Conservation (phyloP, 495 filamentous ascomycete species). For the Aspergillus mulundensis region DNA sequence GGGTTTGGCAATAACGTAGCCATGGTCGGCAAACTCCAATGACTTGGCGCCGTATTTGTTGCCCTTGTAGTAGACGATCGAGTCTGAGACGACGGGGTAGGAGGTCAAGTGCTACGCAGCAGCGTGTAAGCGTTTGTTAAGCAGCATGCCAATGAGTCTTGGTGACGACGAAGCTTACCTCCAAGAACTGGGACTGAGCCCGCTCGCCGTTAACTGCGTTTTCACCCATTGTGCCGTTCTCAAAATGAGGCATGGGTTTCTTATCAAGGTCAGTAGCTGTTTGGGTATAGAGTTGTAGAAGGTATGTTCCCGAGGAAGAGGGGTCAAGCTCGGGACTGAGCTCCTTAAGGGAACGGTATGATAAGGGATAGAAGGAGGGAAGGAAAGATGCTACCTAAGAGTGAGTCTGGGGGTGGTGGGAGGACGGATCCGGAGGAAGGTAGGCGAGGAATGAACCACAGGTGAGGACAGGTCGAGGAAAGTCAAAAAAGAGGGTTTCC, state of each 20-base stretch:
- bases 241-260: slow-evolving; percentile 42
- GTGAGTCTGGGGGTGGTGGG: slow-evolving; percentile 1
- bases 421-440: slow-evolving; percentile 11
- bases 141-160: slow-evolving; percentile 1
- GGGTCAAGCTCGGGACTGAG: not conserved
- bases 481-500: slow-evolving; percentile 6
- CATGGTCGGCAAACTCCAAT: slow-evolving; percentile 62
- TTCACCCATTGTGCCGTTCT: slow-evolving; percentile 41
- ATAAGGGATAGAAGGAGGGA: not conserved
- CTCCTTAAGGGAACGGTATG: not conserved
- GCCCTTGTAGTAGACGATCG: slow-evolving; percentile 69
- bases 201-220: slow-evolving; percentile 63
- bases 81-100: slow-evolving; percentile 81
- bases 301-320: not conserved
- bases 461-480: slow-evolving; percentile 6
- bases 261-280: slow-evolving; percentile 3
- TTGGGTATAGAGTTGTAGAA: not conserved
- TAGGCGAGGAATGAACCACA: slow-evolving; percentile 12
- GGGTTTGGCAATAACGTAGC: slow-evolving; percentile 68
- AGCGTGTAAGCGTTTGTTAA: slow-evolving; percentile 5
- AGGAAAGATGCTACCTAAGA: slow-evolving; percentile 8
- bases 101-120: slow-evolving; percentile 66
- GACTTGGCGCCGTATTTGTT: slow-evolving; percentile 79
- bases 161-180: slow-evolving; percentile 44
- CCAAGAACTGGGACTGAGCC: slow-evolving; percentile 61